phyloP scores from a whole-genome alignment of 164 flowering plant genomes.

The Sedum album region DNA sequence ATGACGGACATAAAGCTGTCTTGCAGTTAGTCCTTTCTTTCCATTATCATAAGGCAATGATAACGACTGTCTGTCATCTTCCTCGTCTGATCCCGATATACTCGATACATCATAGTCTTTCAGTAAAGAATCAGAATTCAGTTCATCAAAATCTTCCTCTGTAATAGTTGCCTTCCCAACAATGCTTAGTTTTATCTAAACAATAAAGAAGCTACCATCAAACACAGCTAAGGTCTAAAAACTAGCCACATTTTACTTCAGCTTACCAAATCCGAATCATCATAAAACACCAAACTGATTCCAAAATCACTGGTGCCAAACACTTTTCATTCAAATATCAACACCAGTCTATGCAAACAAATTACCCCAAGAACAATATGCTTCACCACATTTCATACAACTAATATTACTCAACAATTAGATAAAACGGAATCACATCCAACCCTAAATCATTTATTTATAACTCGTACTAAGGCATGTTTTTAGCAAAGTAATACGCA shows the following conservation, averaged over 20 bases:
- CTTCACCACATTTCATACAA: background rate
- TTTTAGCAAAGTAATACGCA: no score
- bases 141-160: slow-evolving; percentile 89
- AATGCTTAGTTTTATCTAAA: slow-evolving; percentile 72
- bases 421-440: background rate
- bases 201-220: no score
- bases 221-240: background rate
- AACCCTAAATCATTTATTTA: no score
- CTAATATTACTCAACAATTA: background rate
- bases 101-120: slow-evolving; percentile 81
- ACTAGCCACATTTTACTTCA: no score
- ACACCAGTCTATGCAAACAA: background rate
- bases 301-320: no score
- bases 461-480: no score
- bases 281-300: no score
- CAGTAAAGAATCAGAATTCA: slow-evolving; percentile 43
- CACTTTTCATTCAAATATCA: no score
- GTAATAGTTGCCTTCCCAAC: slow-evolving; percentile 65
- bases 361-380: no score
- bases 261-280: no score
- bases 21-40: background rate
- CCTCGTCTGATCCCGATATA: slow-evolving; percentile 96
- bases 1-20: slow-evolving; percentile 35
- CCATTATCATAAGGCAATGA: slow-evolving; percentile 4
- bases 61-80: slow-evolving; percentile 32